These are phyloP conservation scores for Boletus bicolor DNA, from an alignment of 768 basidiomycete species.

Conservation along the genomic window DNA sequence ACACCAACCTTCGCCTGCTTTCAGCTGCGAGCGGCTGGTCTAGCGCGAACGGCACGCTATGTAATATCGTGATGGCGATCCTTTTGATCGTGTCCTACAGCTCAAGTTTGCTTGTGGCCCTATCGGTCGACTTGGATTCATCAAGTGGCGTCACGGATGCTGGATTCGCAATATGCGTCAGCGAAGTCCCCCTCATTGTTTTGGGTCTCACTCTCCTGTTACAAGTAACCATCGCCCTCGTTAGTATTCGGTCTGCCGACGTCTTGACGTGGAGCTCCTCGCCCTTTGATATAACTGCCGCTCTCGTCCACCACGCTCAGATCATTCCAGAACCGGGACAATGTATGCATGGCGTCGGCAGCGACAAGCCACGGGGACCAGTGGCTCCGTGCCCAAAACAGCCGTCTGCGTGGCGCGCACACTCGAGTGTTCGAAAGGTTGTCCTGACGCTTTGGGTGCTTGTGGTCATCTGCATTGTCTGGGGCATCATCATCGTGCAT, in stretches of 20 bases:
- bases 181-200: constrained; percentile 27
- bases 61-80: constrained; percentile 23
- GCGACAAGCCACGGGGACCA: constrained; percentile 9
- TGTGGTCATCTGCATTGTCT: constrained; percentile 16
- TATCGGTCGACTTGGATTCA: constrained; percentile 14
- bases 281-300: constrained; percentile 29
- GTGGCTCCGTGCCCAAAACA: constrained; percentile 14
- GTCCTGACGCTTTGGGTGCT: constrained; percentile 24
- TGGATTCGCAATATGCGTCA: constrained; percentile 16
- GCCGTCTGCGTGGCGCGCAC: constrained; percentile 29
- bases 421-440: constrained; percentile 23
- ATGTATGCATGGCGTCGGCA: constrained; percentile 28
- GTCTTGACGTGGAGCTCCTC: constrained; percentile 35
- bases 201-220: constrained; percentile 23
- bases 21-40: constrained; percentile 17
- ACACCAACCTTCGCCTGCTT: constrained; percentile 30
- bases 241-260: constrained; percentile 19
- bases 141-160: constrained; percentile 9
- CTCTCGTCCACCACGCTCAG: constrained; percentile 26
- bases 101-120: constrained; percentile 24
- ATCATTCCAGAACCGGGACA: constrained; percentile 17
- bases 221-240: constrained; percentile 26
- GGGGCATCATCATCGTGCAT: constrained; percentile 18
- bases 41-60: constrained; percentile 24
- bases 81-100: constrained; percentile 30